phyloP scores from a whole-genome alignment of 805 yeast genomes.

The Candida sonorensis region DNA sequence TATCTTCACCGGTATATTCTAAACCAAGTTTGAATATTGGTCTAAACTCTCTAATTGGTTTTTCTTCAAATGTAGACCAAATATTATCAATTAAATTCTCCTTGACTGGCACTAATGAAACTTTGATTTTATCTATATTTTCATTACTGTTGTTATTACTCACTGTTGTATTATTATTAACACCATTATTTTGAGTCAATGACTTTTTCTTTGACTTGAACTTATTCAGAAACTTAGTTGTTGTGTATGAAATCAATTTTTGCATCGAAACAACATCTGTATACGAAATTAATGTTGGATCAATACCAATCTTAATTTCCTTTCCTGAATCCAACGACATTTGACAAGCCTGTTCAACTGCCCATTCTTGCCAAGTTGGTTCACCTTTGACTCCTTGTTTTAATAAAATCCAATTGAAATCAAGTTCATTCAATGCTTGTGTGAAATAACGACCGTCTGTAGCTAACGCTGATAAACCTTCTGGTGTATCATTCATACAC shows the following conservation, averaged over 20 bases:
- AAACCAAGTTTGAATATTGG: constrained; percentile 44
- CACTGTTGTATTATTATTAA: too few species aligned
- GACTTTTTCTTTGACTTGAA: constrained; percentile 6
- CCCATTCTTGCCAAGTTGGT: constrained; percentile 55
- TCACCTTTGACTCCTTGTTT: constrained; percentile 44
- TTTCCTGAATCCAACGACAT: constrained; percentile 39
- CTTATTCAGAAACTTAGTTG: background rate
- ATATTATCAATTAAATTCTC: constrained; percentile 43
- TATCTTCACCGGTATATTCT: constrained; percentile 60
- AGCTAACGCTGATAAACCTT: constrained; percentile 47
- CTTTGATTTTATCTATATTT: constrained; percentile 24
- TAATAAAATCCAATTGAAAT: constrained; percentile 51
- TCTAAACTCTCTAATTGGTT: constrained; percentile 50
- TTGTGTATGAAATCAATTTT: constrained; percentile 17
- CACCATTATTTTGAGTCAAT: too few species aligned
- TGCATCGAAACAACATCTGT: constrained; percentile 28
- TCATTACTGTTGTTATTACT: too few species aligned
- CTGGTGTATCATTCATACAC: constrained; percentile 45
- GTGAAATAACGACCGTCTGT: constrained; percentile 58
- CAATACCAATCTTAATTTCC: constrained; percentile 33
- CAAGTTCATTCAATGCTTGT: constrained; percentile 53
- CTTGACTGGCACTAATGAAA: constrained; percentile 37
- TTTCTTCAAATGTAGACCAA: constrained; percentile 49
- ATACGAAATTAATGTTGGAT: constrained; percentile 42
- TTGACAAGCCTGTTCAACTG: constrained; percentile 43